Evolutionary conservation across 75 land plant genomes (phyloP).

Genomic region (Cupressus sempervirens): DNA sequence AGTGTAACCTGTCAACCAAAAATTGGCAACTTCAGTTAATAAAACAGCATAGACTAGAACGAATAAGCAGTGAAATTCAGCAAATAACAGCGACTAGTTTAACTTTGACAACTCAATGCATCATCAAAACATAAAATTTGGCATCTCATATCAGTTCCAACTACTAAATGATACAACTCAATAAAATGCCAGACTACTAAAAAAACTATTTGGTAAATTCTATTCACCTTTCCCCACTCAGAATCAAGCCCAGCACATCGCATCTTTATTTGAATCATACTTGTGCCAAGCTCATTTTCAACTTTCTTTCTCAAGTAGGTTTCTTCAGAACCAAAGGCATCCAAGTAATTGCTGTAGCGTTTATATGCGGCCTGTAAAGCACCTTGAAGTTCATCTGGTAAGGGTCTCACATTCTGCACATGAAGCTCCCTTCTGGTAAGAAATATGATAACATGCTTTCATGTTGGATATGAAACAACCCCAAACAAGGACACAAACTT

Average conservation of each 20-base stretch:
- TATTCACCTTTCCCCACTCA: conserved; percentile 86
- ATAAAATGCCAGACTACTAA: conserved; percentile 2
- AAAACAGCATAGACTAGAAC: neutral
- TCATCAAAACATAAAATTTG: neutral
- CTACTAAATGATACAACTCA: neutral
- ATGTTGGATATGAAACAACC: neutral
- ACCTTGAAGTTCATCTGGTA: conserved; percentile 48
- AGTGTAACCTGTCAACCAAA: conserved; percentile 65
- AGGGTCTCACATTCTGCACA: conserved; percentile 63
- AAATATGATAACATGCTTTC: neutral
- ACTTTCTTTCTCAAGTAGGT: conserved; percentile 82
- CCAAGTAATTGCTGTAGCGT: conserved; percentile 63
- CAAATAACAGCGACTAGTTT: neutral
- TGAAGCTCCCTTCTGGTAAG: neutral
- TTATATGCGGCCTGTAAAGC: conserved; percentile 58
- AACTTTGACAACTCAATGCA: neutral
- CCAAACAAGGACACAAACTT: neutral
- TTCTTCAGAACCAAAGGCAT: conserved; percentile 80
- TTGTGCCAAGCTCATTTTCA: conserved; percentile 77
- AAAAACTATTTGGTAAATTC: neutral
- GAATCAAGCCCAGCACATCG: conserved; percentile 68
- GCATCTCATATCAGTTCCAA: neutral
- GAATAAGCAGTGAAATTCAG: neutral
- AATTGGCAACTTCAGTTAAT: neutral
- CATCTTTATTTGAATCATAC: conserved; percentile 73